A percentile compares a stretch with the other conserved stretches of the same genome.
These are phyloP conservation scores for Dactylellina sp. DNA, from an alignment of 2,329 filamentous ascomycete species.

Conservation along the genomic window DNA sequence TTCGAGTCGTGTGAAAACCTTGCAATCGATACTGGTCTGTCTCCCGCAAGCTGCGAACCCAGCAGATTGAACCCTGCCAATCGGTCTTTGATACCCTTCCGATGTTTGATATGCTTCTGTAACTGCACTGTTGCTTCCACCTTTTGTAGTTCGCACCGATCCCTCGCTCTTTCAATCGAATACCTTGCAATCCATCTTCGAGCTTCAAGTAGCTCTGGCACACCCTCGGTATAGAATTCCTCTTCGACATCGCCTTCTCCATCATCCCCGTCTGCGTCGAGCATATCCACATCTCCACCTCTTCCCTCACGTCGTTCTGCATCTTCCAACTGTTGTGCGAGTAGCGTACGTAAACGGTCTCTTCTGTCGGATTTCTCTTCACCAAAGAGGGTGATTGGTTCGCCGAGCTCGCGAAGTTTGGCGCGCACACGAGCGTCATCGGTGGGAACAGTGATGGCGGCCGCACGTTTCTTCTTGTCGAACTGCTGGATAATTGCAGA, in stretches of 20 bases:
- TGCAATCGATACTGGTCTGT: slow-evolving; percentile 90
- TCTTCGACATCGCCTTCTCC: slow-evolving; percentile 82
- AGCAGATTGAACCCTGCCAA: slow-evolving; percentile 87
- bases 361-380: slow-evolving; percentile 87
- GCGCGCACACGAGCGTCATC: slow-evolving; percentile 88
- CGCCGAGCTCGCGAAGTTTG: slow-evolving; percentile 84
- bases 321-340: slow-evolving; percentile 78
- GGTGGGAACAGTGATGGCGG: slow-evolving; percentile 90
- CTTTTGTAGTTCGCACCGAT: slow-evolving; percentile 80
- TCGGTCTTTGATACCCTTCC: slow-evolving; percentile 86
- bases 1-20: slow-evolving; percentile 88
- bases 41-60: slow-evolving; percentile 90
- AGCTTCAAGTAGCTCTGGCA: slow-evolving; percentile 77
- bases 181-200: slow-evolving; percentile 83
- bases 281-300: slow-evolving; percentile 72
- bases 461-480: slow-evolving; percentile 87
- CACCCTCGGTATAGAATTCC: slow-evolving; percentile 93
- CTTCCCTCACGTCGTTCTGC: slow-evolving; percentile 69
- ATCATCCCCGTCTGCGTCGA: slow-evolving; percentile 67
- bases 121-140: slow-evolving; percentile 84
- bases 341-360: slow-evolving; percentile 83
- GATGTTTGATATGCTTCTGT: slow-evolving; percentile 89
- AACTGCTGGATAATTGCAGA: slow-evolving; percentile 89
- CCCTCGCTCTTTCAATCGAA: slow-evolving; percentile 84
- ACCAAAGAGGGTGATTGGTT: slow-evolving; percentile 93